Evolutionary conservation across 345 rosid species (phyloP).

Genomic region (Garcia nutans): DNA sequence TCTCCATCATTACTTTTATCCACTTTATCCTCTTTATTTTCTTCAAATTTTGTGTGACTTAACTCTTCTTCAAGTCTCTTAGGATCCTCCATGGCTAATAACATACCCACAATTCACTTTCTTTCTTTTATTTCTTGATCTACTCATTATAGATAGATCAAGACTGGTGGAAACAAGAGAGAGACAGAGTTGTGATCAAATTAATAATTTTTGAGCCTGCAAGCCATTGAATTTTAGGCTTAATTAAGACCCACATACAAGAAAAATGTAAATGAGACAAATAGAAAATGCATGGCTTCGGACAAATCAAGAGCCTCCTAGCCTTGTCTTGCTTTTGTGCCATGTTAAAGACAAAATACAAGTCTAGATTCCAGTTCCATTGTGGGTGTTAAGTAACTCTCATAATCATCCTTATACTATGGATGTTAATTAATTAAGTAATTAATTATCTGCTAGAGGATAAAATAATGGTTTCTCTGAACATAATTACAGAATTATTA

Average conservation of each 20-base stretch:
- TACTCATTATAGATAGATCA: no score
- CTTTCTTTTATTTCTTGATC: not conserved
- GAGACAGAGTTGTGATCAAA: not conserved
- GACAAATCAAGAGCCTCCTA: constrained; percentile 4
- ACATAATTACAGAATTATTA: not conserved
- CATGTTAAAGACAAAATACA: not conserved
- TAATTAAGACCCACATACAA: not conserved
- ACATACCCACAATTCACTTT: not conserved
- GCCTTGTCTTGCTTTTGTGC: not conserved
- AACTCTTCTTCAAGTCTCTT: constrained; percentile 54
- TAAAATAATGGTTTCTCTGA: not conserved
- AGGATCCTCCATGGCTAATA: constrained; percentile 37
- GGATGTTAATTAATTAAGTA: not conserved
- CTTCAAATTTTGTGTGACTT: constrained; percentile 8
- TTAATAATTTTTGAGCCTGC: constrained; percentile 17
- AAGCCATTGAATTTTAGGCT: not conserved
- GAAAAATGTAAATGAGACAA: not conserved
- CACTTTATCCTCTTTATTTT: constrained; percentile 17
- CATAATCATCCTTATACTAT: not conserved
- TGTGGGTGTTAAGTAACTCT: constrained; percentile 7
- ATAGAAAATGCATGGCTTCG: not conserved
- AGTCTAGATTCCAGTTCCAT: constrained; percentile 5
- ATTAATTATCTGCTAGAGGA: not conserved
- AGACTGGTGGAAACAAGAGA: not conserved
- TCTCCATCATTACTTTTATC: constrained; percentile 7